These are phyloP conservation scores for Colletotrichum sp. DNA, from an alignment of 2,329 filamentous ascomycete species.

Conservation along the genomic window DNA sequence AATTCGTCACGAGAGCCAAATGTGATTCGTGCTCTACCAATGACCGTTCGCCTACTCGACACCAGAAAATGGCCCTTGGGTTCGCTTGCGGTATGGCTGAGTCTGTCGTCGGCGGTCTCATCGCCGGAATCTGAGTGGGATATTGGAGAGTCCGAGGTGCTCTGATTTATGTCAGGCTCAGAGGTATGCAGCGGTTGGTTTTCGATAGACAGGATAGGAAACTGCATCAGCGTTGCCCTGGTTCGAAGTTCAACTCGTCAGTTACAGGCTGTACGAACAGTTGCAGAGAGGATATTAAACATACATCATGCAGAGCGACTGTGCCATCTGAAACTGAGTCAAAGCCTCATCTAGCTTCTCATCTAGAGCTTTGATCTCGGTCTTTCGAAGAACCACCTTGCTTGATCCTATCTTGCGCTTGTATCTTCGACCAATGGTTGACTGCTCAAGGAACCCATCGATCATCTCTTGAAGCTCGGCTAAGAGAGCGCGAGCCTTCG, in stretches of 20 bases:
- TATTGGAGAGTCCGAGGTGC: too few relatives aligned
- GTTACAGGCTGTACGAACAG: too few relatives aligned
- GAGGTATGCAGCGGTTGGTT: fast-evolving
- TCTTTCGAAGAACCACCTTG: neutral
- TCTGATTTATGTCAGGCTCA: too few relatives aligned
- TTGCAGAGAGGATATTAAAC: fast-evolving
- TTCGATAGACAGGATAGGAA: neutral
- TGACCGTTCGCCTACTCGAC: fast-evolving
- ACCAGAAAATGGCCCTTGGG: fast-evolving
- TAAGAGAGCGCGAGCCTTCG: neutral
- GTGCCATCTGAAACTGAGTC: neutral
- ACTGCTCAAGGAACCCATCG: neutral
- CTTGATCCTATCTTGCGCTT: neutral
- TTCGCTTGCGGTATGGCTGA: too few relatives aligned
- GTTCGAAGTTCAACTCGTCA: too few relatives aligned
- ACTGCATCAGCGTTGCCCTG: neutral
- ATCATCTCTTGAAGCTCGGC: neutral
- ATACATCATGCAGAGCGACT: neutral
- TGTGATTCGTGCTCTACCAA: fast-evolving
- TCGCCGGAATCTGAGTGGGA: neutral
- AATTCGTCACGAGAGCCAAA: too few relatives aligned
- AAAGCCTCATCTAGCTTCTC: neutral
- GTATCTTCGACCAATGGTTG: neutral
- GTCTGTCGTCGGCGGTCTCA: neutral
- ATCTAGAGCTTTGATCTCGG: neutral